Conservation (phyloP, 2,329 filamentous ascomycete genomes). For the Celoporthe dispersa region DNA sequence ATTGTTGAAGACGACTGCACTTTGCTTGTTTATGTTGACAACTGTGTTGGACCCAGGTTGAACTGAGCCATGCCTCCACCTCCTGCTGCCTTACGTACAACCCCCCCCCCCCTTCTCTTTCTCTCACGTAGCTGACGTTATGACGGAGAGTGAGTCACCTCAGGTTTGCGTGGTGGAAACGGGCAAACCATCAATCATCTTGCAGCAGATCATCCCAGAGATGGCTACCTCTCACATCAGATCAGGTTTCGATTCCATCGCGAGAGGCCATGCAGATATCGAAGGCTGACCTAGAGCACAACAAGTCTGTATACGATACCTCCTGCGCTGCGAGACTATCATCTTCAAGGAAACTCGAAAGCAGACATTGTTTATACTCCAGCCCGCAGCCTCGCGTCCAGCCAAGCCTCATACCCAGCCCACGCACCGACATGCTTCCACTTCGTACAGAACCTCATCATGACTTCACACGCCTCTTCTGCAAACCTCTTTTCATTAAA, state of each 20-base stretch:
- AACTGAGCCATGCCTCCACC: background rate
- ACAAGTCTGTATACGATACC: background rate
- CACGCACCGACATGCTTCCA: constrained; percentile 50
- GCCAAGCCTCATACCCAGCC: constrained; percentile 50
- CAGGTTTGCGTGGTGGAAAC: background rate
- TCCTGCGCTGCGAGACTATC: background rate
- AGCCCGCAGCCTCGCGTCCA: constrained; percentile 33
- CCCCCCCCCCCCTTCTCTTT: background rate
- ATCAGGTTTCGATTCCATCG: background rate
- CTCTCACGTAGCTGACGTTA: background rate
- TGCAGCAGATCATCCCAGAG: background rate
- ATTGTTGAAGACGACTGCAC: background rate
- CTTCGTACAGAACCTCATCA: constrained; percentile 47
- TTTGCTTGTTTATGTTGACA: background rate
- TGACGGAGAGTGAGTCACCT: background rate
- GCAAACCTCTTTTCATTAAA: constrained; percentile 33
- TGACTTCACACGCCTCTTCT: constrained; percentile 43
- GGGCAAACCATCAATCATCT: background rate
- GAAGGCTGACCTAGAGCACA: background rate
- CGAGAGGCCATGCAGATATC: background rate
- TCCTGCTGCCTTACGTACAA: background rate
- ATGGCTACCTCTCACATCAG: background rate
- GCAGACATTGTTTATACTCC: background rate
- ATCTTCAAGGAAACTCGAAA: background rate
- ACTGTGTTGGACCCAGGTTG: background rate